Evolutionary conservation across 208 protist genomes (phyloP).

Genomic region (Crithidia mellificae): DNA sequence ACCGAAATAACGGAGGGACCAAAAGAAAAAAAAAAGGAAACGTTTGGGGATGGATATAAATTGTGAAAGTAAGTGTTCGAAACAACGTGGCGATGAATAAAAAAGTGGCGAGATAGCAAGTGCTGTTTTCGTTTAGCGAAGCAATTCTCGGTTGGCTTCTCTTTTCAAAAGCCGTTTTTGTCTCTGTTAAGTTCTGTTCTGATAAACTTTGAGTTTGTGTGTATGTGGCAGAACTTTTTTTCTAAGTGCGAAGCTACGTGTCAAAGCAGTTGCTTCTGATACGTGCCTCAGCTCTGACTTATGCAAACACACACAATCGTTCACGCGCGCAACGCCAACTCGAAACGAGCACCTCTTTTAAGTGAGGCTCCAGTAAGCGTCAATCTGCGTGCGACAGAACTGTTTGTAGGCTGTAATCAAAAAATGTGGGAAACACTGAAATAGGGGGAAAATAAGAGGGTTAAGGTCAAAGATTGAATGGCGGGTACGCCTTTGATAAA

Average conservation of each 20-base stretch:
- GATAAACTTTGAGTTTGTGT: constrained; percentile 3
- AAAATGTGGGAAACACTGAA: too few relatives aligned
- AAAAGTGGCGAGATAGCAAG: not conserved
- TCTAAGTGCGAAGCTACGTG: too few relatives aligned
- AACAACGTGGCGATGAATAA: not conserved
- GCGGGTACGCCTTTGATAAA: not conserved
- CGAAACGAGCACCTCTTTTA: too few relatives aligned
- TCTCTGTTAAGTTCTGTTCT: not conserved
- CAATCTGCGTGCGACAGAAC: too few relatives aligned
- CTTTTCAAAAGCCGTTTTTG: too few relatives aligned
- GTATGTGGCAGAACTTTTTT: too few relatives aligned
- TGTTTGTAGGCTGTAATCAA: too few relatives aligned
- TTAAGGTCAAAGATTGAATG: not conserved
- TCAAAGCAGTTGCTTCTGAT: too few relatives aligned
- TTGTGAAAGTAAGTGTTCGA: not conserved
- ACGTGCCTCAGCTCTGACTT: too few relatives aligned
- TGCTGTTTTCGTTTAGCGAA: not conserved
- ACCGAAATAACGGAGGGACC: not conserved
- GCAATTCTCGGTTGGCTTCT: not conserved
- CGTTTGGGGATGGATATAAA: not conserved
- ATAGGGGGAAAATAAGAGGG: not conserved
- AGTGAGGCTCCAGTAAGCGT: too few relatives aligned
- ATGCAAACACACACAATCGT: not conserved
- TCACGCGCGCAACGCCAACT: not conserved
- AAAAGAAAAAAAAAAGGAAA: constrained; percentile 3